Evolutionary conservation across 1,139 yeast species (phyloP).

Genomic region (Pichia sp.): DNA sequence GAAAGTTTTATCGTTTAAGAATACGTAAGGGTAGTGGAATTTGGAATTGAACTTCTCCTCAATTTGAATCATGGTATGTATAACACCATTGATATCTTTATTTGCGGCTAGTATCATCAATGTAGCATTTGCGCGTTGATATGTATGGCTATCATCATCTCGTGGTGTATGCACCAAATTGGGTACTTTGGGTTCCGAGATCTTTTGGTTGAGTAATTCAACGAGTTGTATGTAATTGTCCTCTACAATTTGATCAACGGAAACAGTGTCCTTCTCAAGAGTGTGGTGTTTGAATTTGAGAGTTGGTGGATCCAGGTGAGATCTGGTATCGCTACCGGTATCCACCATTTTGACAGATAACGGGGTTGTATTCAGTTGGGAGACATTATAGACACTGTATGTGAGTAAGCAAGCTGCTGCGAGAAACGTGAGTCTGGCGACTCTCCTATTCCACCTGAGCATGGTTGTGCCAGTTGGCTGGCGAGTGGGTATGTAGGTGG

Average conservation of each 20-base stretch:
- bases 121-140: constrained; percentile 61
- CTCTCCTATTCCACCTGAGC: too few species aligned
- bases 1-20: constrained; percentile 66
- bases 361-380: too few species aligned
- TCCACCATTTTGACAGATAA: too few species aligned
- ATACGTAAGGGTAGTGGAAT: constrained; percentile 74
- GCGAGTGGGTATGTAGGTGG: too few species aligned
- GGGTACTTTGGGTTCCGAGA: constrained; percentile 45
- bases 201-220: constrained; percentile 28
- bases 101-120: constrained; percentile 66
- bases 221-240: constrained; percentile 32
- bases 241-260: constrained; percentile 29
- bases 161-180: constrained; percentile 17
- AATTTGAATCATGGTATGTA: constrained; percentile 47
- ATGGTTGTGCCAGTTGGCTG: too few species aligned
- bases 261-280: too few species aligned
- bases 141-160: constrained; percentile 24
- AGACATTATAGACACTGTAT: too few species aligned
- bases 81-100: constrained; percentile 45
- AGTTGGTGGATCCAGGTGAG: too few species aligned
- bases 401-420: too few species aligned
- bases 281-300: too few species aligned
- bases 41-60: constrained; percentile 61
- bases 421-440: too few species aligned
- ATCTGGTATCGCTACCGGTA: too few species aligned